phyloP scores from a whole-genome alignment of 2,329 filamentous ascomycete species.

The Cladosporium sp. region DNA sequence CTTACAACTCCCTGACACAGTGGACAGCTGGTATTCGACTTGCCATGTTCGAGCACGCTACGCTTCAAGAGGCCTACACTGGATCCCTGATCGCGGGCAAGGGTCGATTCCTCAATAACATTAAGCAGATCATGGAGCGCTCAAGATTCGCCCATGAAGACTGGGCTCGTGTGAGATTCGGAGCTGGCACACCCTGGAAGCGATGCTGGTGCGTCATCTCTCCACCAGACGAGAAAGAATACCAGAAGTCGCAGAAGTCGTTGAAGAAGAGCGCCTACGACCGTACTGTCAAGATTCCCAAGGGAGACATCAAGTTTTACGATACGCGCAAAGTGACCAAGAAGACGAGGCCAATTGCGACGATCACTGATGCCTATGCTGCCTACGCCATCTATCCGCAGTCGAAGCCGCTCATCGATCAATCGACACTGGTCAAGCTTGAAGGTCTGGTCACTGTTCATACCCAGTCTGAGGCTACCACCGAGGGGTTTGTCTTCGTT shows the following conservation, averaged over 20 bases:
- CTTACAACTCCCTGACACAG: conserved; percentile 84
- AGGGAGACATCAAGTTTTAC: conserved; percentile 92
- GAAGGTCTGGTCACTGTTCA: conserved; percentile 90
- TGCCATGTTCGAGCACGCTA: conserved; percentile 89
- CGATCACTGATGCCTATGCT: conserved; percentile 84
- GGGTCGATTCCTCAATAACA: conserved; percentile 84
- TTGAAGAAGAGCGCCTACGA: conserved; percentile 83
- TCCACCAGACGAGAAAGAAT: conserved; percentile 91
- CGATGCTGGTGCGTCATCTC: conserved; percentile 95
- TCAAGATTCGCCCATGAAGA: conserved; percentile 74
- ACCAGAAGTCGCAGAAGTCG: conserved; percentile 76
- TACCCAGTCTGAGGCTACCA: conserved; percentile 68
- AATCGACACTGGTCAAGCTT: conserved; percentile 89
- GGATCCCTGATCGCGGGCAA: conserved; percentile 94
- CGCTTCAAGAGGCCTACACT: conserved; percentile 93
- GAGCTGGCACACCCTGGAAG: conserved; percentile 91
- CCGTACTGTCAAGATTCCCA: conserved; percentile 61
- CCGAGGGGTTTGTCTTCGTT: conserved; percentile 93
- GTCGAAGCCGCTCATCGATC: conserved; percentile 87
- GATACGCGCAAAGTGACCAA: conserved; percentile 87
- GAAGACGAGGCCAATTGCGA: conserved; percentile 84
- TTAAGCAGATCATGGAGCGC: conserved; percentile 81
- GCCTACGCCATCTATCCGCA: conserved; percentile 96
- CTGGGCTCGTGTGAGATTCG: conserved; percentile 93
- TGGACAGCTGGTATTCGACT: conserved; percentile 95